Evolutionary conservation across 192 early-diverging fungal genomes (phyloP), one percentile per base, ranked within the genome.

Genomic region (Mortierella hygrophila): DNA sequence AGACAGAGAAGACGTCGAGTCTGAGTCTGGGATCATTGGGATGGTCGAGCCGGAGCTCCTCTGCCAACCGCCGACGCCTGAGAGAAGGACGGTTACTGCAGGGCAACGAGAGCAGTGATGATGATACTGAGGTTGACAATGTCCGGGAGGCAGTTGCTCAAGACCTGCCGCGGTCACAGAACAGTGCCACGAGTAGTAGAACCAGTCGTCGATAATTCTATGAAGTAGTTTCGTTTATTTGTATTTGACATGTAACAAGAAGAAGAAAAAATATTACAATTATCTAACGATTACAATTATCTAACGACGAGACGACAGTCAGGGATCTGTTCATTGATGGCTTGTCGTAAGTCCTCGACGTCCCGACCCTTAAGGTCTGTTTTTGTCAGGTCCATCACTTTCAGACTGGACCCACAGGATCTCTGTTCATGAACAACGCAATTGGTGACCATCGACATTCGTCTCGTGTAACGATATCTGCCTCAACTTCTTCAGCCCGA

Each of bases 151-250:
- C 49, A 16, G 84, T 86, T 18, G 79, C 75, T n/a, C 84, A 78
- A 10, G 83, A 85, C 40, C 42, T 85, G n/a, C 84, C 84, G 16
- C 18, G 84, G 60, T 86, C 84, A 9, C 84, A 80, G 37, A 86
- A 46, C 26, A 68, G 79, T 21, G 76, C 68, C 0, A 71, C 77
- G 13, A 84, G 79, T 37, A 77, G 41, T 29, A 65, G 54, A 11
- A 65, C 72, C 40, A 70, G 79, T 7, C 78, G 84, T 57, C 60
- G 60, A 32, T 68, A 46, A 46, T 1, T 46, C 10, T 15, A 11
- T 46, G 13, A 46, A 46, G 44, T 46, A 13, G 11, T 13, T 46
- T 13, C 47, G 75, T 10, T 23, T 23, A 8, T 60, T 60, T 35
- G 60, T 65, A 65, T 32, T 57, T 57, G 49, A 52, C 49, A 52